Base-by-base conservation (phyloP, 2,329 filamentous ascomycete species). In the Diatrype stigma region DNA sequence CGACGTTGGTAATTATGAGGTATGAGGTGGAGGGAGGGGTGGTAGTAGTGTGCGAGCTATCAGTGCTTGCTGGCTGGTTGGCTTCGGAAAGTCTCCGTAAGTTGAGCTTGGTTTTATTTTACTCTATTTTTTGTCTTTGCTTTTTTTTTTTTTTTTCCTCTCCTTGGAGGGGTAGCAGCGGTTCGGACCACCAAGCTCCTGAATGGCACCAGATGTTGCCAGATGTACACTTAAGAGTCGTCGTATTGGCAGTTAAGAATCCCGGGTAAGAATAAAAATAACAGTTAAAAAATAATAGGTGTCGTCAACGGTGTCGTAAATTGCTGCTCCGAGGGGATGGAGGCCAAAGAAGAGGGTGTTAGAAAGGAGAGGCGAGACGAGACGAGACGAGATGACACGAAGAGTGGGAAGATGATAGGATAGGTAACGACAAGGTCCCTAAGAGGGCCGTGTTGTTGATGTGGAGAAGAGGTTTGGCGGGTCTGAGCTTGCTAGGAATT, bases 11-110 rank as follows among this genome's bases (percentile, higher is more conserved):
- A 35, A 32, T 50, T 45, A 32, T 23, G 28, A 17, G 44, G 48
- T 22, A 44, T 38, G 49, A 52, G 48, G 44, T 32, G 47, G 46
- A 46, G 46, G 6, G 26, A 49, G 50, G 45, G 42, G 45, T 42
- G 44, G 46, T 50, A 54, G 54, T 55, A 45, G 50, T 40, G 37
- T 5, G 19, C 5, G 21, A 21, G 40, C 16, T 23, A n/a, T 28
- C 21, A 28, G 21, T 44, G 22, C 16, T 28, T 30, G 26, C 26
- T 30, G 26, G 26, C 16, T 28, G 5, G 26, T 10, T 30, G 26
- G 26, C 40, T 23, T 28, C 6, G 37, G 37, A 40, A 11, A 19
- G 37, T 40, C 17, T 40, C 17, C 40, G 21, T 23, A 44, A n/a
- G 26, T 30, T 37, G 6, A 17, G 14, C 34, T 37, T 37, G 26